Percentiles rank a stretch among this genome's conserved stretches.
These are phyloP conservation scores for Lactarius quietus DNA, from an alignment of 768 basidiomycete species.

Conservation along the genomic window DNA sequence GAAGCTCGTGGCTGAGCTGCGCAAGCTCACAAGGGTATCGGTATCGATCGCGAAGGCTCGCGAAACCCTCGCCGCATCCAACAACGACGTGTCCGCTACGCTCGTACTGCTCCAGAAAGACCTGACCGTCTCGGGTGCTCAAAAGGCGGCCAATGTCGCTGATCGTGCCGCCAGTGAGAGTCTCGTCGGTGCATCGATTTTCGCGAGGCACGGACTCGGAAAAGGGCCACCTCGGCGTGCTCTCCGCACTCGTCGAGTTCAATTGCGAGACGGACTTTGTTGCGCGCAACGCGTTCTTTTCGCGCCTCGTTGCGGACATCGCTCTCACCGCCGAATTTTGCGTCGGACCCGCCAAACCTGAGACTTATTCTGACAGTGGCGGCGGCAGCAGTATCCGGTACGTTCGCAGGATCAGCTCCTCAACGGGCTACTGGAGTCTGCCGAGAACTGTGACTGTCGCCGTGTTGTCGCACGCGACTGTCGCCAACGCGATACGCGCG, in stretches of 20 bases:
- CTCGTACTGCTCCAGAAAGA: conserved; percentile 81
- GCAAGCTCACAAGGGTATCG: conserved; percentile 77
- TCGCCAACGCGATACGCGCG: conserved; percentile 62
- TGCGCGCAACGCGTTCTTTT: conserved; percentile 78
- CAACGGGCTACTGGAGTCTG: conserved; percentile 66
- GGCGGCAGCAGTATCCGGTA: conserved; percentile 39
- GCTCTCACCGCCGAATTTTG: conserved; percentile 81
- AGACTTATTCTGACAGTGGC: conserved; percentile 25
- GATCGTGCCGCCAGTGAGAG: conserved; percentile 76
- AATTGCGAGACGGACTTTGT: conserved; percentile 99
- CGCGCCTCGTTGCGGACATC: conserved; percentile 69
- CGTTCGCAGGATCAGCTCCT: conserved; percentile 49
- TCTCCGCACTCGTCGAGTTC: conserved; percentile 86
- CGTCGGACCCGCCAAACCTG: conserved; percentile 37
- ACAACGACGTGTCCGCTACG: conserved; percentile 71
- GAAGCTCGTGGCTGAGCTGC: conserved; percentile 82
- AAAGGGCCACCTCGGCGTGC: conserved; percentile 45
- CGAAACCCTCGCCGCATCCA: conserved; percentile 73
- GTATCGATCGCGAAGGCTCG: conserved; percentile 84
- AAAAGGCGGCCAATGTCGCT: conserved; percentile 80
- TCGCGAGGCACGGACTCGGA: conserved; percentile 53
- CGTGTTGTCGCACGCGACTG: conserved; percentile 41
- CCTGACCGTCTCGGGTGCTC: conserved; percentile 61
- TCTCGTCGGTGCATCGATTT: conserved; percentile 68
- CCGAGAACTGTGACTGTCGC: conserved; percentile 15